Conservation (phyloP, 148 eudicot species). For the Vaccinium macrocarpon region DNA sequence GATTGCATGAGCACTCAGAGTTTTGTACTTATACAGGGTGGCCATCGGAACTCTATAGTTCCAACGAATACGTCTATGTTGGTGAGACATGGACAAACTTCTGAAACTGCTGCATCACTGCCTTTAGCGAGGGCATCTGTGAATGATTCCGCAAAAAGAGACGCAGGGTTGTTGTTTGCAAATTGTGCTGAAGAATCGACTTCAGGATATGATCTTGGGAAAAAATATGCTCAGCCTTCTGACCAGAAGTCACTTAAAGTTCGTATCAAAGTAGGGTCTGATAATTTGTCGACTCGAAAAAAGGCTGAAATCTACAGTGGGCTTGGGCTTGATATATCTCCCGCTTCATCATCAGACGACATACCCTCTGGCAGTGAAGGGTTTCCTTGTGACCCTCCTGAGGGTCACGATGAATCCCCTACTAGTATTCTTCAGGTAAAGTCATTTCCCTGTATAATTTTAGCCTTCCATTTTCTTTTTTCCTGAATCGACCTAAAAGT, state of each 20-base stretch:
- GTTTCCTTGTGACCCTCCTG: constrained; percentile 33
- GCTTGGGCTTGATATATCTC: constrained; percentile 89
- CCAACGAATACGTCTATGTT: constrained; percentile 46
- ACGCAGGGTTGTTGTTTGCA: constrained; percentile 25
- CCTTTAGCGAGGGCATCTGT: constrained; percentile 30
- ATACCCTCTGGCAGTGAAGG: constrained; percentile 62
- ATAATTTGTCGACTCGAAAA: constrained; percentile 58
- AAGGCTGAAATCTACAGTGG: constrained; percentile 88
- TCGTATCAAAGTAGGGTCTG: constrained; percentile 79
- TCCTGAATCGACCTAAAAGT: not conserved
- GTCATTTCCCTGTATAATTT: constrained; percentile 18
- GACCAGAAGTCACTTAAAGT: constrained; percentile 76
- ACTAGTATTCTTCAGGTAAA: constrained; percentile 73
- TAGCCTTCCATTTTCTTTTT: not conserved
- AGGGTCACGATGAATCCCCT: constrained; percentile 58
- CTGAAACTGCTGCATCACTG: constrained; percentile 37
- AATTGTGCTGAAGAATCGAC: constrained; percentile 32
- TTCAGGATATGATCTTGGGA: constrained; percentile 37
- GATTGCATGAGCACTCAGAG: constrained; percentile 20
- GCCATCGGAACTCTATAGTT: constrained; percentile 36
- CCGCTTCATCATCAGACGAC: constrained; percentile 69
- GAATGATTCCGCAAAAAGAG: constrained; percentile 33
- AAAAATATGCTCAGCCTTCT: constrained; percentile 28
- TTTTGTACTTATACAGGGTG: constrained; percentile 51
- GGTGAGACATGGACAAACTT: constrained; percentile 42